A percentile compares a stretch with the other conserved stretches of the same genome.
Evolutionary conservation across 768 basidiomycete species (phyloP).

Genomic region (Leccinellum rugosiceps): DNA sequence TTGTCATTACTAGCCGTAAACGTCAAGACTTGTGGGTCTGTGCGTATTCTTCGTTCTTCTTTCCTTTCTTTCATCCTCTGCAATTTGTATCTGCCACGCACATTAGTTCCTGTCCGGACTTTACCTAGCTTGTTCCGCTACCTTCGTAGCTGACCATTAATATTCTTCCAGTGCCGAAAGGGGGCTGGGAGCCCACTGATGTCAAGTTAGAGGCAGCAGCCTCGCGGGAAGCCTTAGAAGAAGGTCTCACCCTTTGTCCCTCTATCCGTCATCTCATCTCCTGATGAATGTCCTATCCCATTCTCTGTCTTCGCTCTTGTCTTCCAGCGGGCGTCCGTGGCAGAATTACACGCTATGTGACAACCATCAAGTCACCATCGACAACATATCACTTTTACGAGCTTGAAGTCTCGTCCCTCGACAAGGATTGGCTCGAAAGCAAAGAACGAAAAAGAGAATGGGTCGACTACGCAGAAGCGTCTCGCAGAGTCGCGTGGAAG

Average conservation of each 20-base stretch:
- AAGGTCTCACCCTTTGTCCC: slow-evolving; percentile 89
- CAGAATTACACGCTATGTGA: slow-evolving; percentile 80
- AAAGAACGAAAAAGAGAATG: slow-evolving; percentile 80
- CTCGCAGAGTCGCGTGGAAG: slow-evolving; percentile 76
- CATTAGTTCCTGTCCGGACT: neutral
- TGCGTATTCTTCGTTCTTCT: slow-evolving; percentile 48
- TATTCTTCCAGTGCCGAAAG: slow-evolving; percentile 77
- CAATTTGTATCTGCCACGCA: neutral
- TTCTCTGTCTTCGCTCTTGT: slow-evolving; percentile 31
- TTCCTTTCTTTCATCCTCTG: neutral
- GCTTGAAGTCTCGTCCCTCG: slow-evolving; percentile 74
- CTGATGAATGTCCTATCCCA: slow-evolving; percentile 55
- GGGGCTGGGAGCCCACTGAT: slow-evolving; percentile 86
- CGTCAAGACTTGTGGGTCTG: slow-evolving; percentile 81
- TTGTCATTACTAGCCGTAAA: slow-evolving; percentile 83
- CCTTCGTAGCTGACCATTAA: slow-evolving; percentile 6
- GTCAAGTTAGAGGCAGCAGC: slow-evolving; percentile 81
- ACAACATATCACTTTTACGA: slow-evolving; percentile 90
- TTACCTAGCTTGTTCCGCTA: neutral
- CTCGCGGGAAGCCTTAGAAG: slow-evolving; percentile 90
- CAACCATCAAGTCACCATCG: slow-evolving; percentile 73
- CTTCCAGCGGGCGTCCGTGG: slow-evolving; percentile 80
- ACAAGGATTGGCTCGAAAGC: slow-evolving; percentile 78
- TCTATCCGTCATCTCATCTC: slow-evolving; percentile 69
- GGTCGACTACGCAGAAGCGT: slow-evolving; percentile 85